Conservation (phyloP, 768 basidiomycete species). For the Paxillus involutus region DNA sequence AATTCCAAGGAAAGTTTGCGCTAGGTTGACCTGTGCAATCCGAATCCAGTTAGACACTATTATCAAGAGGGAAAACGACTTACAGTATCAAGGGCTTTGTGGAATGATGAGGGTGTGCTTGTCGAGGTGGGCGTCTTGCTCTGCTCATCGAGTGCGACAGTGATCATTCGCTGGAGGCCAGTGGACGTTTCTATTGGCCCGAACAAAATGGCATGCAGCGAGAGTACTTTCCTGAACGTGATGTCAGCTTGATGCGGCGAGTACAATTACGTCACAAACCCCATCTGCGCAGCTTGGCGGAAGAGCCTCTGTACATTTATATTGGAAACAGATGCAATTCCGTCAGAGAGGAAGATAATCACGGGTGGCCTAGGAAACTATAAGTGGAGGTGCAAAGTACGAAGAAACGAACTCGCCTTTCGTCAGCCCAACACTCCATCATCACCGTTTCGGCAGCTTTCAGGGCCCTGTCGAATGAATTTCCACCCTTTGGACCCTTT, state of each 20-base stretch:
- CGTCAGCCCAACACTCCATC: conserved; percentile 43
- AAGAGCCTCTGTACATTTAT: conserved; percentile 36
- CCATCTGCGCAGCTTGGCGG: conserved; percentile 34
- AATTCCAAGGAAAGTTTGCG: conserved; percentile 54
- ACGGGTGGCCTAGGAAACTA: conserved; percentile 40
- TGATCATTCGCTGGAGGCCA: conserved; percentile 44
- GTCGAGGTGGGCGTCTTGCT: conserved; percentile 26
- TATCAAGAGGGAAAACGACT: conserved; percentile 4
- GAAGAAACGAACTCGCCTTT: conserved; percentile 31
- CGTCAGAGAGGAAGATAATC: conserved; percentile 59
- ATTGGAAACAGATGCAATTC: conserved; percentile 41
- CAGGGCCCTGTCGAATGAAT: conserved; percentile 44
- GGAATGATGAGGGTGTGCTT: conserved; percentile 43
- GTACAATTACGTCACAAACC: conserved; percentile 30
- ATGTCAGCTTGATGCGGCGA: not conserved
- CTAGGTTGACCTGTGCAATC: conserved; percentile 43
- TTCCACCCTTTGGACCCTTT: conserved; percentile 37
- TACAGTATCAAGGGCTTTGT: conserved; percentile 51
- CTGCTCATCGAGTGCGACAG: conserved; percentile 48
- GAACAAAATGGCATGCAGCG: conserved; percentile 58
- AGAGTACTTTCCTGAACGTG: conserved; percentile 46
- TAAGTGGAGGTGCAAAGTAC: not conserved
- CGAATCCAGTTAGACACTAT: not conserved
- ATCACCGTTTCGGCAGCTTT: conserved; percentile 36
- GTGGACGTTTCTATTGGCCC: conserved; percentile 32